A percentile compares a stretch with the other conserved stretches of the same genome.
phyloP scores from a whole-genome alignment of 768 basidiomycete species.

The Trametes maxima region DNA sequence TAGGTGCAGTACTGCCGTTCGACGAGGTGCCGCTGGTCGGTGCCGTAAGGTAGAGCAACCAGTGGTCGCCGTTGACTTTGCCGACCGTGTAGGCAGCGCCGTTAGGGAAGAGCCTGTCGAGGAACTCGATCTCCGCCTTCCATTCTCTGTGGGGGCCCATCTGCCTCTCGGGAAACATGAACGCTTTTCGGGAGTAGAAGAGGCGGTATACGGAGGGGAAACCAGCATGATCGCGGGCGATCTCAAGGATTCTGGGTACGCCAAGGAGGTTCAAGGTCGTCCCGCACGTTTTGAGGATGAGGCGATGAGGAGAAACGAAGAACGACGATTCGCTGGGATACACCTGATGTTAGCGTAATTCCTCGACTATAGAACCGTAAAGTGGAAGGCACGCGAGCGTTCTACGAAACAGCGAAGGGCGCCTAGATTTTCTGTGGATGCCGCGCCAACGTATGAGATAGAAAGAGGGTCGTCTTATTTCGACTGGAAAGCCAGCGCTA shows the following conservation, averaged over 20 bases:
- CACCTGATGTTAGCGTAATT: not conserved
- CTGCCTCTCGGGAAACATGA: conserved; percentile 99
- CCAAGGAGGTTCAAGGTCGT: conserved; percentile 97
- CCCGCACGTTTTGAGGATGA: conserved; percentile 98
- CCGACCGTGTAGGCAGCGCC: conserved; percentile 97
- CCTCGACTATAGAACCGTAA: not conserved
- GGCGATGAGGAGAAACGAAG: conserved; percentile 90
- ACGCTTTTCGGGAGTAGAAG: conserved; percentile 98
- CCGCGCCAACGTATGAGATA: too few species aligned
- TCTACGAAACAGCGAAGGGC: not conserved
- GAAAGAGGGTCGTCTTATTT: too few species aligned
- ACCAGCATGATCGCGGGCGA: conserved; percentile 72
- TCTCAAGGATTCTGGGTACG: conserved; percentile 91
- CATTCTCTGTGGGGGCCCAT: conserved; percentile 91
- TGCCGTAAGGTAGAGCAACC: conserved; percentile 91
- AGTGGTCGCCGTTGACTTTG: conserved; percentile 98
- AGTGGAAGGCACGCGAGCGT: not conserved
- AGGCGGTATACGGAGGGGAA: conserved; percentile 79
- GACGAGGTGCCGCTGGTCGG: conserved; percentile 42
- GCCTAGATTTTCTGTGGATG: too few species aligned
- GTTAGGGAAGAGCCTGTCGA: conserved; percentile 86
- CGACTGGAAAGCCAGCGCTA: too few species aligned
- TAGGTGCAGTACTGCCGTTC: conserved; percentile 26
- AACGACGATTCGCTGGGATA: conserved; percentile 87
- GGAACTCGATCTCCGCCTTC: conserved; percentile 88